Evolutionary conservation across 106 monocot species (phyloP).

Genomic region (Platanthera zijinensis): DNA sequence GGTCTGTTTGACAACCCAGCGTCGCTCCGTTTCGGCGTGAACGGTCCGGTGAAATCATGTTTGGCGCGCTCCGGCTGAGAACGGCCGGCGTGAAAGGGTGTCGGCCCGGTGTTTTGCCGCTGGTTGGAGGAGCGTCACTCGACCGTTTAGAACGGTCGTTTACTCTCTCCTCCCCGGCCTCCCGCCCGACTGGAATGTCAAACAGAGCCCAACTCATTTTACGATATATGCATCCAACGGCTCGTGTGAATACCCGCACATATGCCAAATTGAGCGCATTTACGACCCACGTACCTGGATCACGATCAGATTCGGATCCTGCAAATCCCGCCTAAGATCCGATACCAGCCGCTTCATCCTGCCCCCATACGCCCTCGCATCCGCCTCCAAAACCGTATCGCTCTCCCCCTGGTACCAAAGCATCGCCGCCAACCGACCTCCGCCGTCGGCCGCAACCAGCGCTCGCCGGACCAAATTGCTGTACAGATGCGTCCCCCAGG

Average conservation of each 20-base stretch:
- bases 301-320: constrained; percentile 37
- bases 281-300: constrained; percentile 32
- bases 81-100: too few relatives aligned
- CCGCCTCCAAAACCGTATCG: constrained; percentile 26
- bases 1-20: too few relatives aligned
- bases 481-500: constrained; percentile 23
- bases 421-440: constrained; percentile 23
- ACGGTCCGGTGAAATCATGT: too few relatives aligned
- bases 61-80: too few relatives aligned
- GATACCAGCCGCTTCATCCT: constrained; percentile 42
- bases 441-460: constrained; percentile 12
- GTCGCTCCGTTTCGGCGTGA: too few relatives aligned
- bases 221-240: background rate
- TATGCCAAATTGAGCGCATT: background rate
- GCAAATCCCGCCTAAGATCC: constrained; percentile 46
- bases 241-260: too few relatives aligned
- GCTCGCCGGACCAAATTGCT: constrained; percentile 23
- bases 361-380: constrained; percentile 29
- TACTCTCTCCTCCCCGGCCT: too few relatives aligned
- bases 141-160: too few relatives aligned
- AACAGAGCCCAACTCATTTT: too few relatives aligned
- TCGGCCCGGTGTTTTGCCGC: too few relatives aligned
- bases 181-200: too few relatives aligned
- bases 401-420: constrained; percentile 83
- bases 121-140: too few relatives aligned